These are phyloP conservation scores for Smithsoniella earleae DNA, from an alignment of 163 green algal genomes.

Conservation along the genomic window DNA sequence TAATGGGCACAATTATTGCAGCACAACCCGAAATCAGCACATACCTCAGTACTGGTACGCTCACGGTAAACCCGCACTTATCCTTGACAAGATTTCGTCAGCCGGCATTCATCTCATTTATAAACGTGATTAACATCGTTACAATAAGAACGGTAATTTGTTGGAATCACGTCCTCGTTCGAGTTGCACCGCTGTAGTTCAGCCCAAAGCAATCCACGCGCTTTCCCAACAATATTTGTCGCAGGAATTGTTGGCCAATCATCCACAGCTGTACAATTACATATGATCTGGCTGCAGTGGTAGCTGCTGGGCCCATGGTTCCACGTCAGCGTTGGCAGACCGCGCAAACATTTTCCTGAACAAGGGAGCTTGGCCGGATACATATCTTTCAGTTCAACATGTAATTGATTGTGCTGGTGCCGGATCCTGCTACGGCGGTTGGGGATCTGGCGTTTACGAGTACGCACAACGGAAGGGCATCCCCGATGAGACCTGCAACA, in stretches of 20 bases:
- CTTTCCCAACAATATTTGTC: too few relatives aligned
- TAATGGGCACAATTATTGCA: constrained; percentile 65
- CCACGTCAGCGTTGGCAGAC: constrained; percentile 60
- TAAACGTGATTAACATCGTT: too few relatives aligned
- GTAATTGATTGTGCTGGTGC: constrained; percentile 67
- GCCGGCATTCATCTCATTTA: too few relatives aligned
- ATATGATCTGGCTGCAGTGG: constrained; percentile 38
- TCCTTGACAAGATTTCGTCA: too few relatives aligned
- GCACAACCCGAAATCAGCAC: constrained; percentile 77
- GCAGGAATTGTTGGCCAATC: too few relatives aligned
- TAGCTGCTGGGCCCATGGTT: constrained; percentile 64
- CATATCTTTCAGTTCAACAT: constrained; percentile 64
- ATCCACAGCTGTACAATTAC: not conserved
- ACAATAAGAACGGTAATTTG: too few relatives aligned
- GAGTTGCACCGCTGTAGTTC: too few relatives aligned
- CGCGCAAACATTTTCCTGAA: constrained; percentile 59
- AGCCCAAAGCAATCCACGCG: too few relatives aligned
- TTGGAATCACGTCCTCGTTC: too few relatives aligned
- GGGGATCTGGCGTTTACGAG: constrained; percentile 44
- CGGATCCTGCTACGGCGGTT: constrained; percentile 57
- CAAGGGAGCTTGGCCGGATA: constrained; percentile 53
- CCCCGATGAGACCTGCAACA: constrained; percentile 73
- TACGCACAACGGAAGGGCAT: constrained; percentile 61
- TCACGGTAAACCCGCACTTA: not conserved
- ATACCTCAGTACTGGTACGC: constrained; percentile 56